A percentile compares a stretch with the other conserved stretches of the same genome.
These are phyloP conservation scores for Mucor lusitanicus DNA, from an alignment of 371 early-diverging fungal species.

Conservation along the genomic window DNA sequence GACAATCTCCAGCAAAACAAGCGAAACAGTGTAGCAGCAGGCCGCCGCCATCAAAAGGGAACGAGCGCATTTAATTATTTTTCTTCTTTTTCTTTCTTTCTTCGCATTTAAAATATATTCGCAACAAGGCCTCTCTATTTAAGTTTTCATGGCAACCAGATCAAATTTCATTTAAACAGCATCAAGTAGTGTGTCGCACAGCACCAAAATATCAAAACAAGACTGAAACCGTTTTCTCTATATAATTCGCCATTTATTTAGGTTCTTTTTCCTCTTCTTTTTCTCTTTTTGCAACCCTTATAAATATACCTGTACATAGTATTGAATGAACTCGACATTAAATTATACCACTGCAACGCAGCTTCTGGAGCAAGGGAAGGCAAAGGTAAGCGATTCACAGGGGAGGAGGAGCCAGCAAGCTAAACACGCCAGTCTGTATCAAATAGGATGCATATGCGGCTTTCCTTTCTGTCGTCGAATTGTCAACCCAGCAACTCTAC, in stretches of 20 bases:
- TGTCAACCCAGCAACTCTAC: slow-evolving; percentile 36
- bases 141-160: not conserved
- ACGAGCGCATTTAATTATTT: not conserved
- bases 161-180: not conserved
- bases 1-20: not conserved
- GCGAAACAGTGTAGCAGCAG: too few relatives aligned
- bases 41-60: not conserved
- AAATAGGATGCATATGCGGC: slow-evolving; percentile 45
- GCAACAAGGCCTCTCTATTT: not conserved
- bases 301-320: slow-evolving; percentile 16
- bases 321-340: slow-evolving; percentile 4
- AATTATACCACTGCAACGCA: slow-evolving; percentile 37
- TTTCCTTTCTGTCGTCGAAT: slow-evolving; percentile 39
- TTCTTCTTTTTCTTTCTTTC: not conserved
- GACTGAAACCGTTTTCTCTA: not conserved
- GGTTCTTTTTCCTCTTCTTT: not conserved
- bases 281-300: not conserved
- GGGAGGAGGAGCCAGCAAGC: too few relatives aligned
- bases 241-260: not conserved
- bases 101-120: not conserved
- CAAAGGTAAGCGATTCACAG: slow-evolving; percentile 33
- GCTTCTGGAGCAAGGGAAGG: slow-evolving; percentile 36
- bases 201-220: not conserved
- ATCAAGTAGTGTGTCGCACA: not conserved
- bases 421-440: not conserved